These are phyloP conservation scores for Pinguiococcus pyrenoidosus DNA, from an alignment of 108 stramenopile species.

Conservation along the genomic window DNA sequence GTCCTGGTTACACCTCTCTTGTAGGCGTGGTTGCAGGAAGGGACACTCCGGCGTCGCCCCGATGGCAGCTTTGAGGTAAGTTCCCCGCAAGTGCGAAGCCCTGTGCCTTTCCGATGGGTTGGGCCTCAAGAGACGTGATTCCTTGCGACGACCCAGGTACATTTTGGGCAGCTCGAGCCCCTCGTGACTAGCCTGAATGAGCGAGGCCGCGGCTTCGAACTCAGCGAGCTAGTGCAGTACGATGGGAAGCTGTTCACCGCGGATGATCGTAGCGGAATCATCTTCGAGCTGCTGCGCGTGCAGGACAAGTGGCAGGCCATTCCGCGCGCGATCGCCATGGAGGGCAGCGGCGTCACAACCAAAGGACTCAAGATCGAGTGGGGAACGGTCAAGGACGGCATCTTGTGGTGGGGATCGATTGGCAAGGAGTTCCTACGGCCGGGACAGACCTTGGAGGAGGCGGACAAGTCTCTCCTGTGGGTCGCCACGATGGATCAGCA, in stretches of 20 bases:
- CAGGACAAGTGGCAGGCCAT: conserved; percentile 6
- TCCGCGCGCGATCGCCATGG: conserved; percentile 65
- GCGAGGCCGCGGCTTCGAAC: conserved; percentile 82
- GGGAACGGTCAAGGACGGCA: conserved; percentile 77
- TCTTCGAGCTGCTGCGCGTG: conserved; percentile 69
- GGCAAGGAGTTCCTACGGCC: conserved; percentile 75
- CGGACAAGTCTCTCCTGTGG: too few species aligned
- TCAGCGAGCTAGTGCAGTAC: conserved; percentile 68
- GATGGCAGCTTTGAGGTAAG: too few species aligned
- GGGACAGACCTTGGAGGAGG: too few species aligned
- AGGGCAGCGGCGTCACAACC: conserved; percentile 79
- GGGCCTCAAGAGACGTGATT: too few species aligned
- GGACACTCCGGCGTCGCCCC: too few species aligned
- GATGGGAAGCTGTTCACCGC: conserved; percentile 63
- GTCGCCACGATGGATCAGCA: too few species aligned
- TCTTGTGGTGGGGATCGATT: conserved; percentile 62
- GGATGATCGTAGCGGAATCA: conserved; percentile 87
- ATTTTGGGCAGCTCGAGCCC: too few species aligned
- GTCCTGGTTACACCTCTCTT: too few species aligned
- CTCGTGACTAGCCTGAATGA: conserved; percentile 74
- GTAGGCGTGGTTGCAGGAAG: too few species aligned
- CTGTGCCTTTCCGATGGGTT: too few species aligned
- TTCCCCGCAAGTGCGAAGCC: too few species aligned
- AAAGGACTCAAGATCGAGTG: conserved; percentile 90
- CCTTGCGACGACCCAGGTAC: too few species aligned